phyloP scores from a whole-genome alignment of 257 asterid species.

The Orobanche coerulescens region DNA sequence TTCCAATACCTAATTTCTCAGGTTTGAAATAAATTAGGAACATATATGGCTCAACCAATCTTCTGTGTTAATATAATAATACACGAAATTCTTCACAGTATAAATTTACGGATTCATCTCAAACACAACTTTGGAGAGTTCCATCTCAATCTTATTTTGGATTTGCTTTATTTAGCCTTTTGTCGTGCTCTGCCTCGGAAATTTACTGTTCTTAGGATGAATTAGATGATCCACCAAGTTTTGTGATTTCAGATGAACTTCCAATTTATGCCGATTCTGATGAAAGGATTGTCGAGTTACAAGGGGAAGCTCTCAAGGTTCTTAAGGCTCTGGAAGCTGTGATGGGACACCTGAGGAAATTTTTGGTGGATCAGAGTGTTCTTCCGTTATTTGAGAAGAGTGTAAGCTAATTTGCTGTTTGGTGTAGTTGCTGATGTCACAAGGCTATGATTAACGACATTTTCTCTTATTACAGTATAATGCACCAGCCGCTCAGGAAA shows the following conservation, averaged over 20 bases:
- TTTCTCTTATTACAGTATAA: constrained; percentile 38
- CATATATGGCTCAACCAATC: background rate
- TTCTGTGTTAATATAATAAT: background rate
- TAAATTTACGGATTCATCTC: too few relatives aligned
- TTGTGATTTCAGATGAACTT: constrained; percentile 44
- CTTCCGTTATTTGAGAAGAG: constrained; percentile 75
- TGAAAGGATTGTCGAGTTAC: constrained; percentile 79
- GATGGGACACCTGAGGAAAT: constrained; percentile 68
- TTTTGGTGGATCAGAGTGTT: constrained; percentile 74
- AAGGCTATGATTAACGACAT: background rate
- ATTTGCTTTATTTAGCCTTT: background rate
- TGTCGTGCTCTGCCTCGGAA: background rate
- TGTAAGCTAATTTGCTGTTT: constrained; percentile 37
- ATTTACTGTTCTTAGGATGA: constrained; percentile 11
- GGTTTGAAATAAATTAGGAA: background rate
- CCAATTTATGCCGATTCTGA: constrained; percentile 67
- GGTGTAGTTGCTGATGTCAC: background rate
- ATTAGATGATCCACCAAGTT: constrained; percentile 4
- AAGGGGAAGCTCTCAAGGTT: constrained; percentile 73
- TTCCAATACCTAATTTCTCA: background rate
- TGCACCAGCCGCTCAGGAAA: constrained; percentile 48
- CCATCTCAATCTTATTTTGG: background rate
- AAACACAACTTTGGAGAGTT: background rate
- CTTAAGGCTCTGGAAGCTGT: constrained; percentile 73
- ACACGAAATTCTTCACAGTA: too few relatives aligned